Base-by-base conservation (phyloP, 208 protist genomes). In the Wallacemonas rigidus region DNA sequence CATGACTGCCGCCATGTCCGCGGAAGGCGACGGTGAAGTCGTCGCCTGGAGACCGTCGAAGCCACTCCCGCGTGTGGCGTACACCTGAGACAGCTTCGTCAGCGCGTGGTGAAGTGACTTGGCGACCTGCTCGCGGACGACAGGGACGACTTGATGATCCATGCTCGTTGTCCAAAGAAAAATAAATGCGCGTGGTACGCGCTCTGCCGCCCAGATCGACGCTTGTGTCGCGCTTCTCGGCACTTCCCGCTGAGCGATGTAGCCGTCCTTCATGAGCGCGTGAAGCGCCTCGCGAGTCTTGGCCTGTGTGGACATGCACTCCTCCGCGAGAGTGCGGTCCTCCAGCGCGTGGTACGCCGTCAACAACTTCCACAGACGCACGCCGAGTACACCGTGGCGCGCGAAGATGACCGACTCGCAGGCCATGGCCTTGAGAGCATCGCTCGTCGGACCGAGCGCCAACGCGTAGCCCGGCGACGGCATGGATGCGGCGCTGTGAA, bases 341-440 rank as follows among this genome's bases (percentile, higher is more conserved):
- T 96, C 91, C 39, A 93, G 78, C n/a, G 79, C 72, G 64, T 85
- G 84, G 74, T 92, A 76, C 71, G 84, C 76, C 8, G 90, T 69
- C 45, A 96, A 81, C 36, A 96, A 69, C 76, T 90, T 88, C 74
- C 89, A 81, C 3, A 96, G 50, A n/a, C 91, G 88, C 68, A 94
- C 86, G 12, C 91, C 91, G 6, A 94, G 75, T 36, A 93, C 85
- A 14, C 91, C 91, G 77, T 94, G 85, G 17, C 91, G 77, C 35
- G 83, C 75, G 72, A 89, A 92, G 41, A 96, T 74, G 15, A 92
- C 76, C 3, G 81, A 80, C 84, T 96, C 91, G 61, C 81, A 90
- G 48, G 78, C 79, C 14, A 73, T 75, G 12, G 76, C 65, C 62
- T 81, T 81, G 64, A 95, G 75, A 2, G 81, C 76, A 44, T 78